Evolutionary conservation across 495 filamentous ascomycete genomes (phyloP).

Genomic region (Penicillium paxilli): DNA sequence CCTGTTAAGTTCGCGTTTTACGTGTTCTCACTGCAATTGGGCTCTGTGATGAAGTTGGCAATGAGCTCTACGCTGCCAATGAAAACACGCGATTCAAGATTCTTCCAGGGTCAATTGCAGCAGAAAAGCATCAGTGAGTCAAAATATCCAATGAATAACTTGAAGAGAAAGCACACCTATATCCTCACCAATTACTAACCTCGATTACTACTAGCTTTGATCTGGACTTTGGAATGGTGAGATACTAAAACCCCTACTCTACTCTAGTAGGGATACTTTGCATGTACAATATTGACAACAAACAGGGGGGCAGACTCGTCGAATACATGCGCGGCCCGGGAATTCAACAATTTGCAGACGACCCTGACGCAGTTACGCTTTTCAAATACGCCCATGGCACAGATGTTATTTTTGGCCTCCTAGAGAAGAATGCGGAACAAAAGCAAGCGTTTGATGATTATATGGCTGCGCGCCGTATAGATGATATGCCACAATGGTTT

Average conservation of each 20-base stretch:
- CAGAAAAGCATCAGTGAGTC: conserved; percentile 26
- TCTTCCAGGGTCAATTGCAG: conserved; percentile 22
- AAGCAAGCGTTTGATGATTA: conserved; percentile 26
- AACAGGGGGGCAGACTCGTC: conserved; percentile 19
- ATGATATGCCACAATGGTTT: conserved; percentile 26
- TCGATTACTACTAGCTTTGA: conserved; percentile 11
- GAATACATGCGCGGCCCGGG: conserved; percentile 28
- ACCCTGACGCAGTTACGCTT: conserved; percentile 14
- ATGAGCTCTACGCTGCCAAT: conserved; percentile 21
- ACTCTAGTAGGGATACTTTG: too few species aligned
- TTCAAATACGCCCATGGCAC: conserved; percentile 24
- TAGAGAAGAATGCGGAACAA: conserved; percentile 23
- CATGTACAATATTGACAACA: not conserved
- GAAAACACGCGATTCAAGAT: conserved; percentile 20
- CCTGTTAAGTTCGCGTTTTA: conserved; percentile 23
- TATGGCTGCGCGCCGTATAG: conserved; percentile 24
- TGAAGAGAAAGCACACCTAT: not conserved
- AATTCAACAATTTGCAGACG: conserved; percentile 25
- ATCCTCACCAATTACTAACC: not conserved
- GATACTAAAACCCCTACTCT: too few species aligned
- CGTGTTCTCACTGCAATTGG: conserved; percentile 21
- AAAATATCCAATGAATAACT: not conserved
- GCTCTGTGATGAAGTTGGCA: conserved; percentile 22
- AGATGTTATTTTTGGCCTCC: conserved; percentile 19
- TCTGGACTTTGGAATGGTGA: conserved; percentile 14